Evolutionary conservation across 331 rosid species (phyloP), one percentile per base, ranked within the genome.

Genomic region (Phaseolus coccineus): DNA sequence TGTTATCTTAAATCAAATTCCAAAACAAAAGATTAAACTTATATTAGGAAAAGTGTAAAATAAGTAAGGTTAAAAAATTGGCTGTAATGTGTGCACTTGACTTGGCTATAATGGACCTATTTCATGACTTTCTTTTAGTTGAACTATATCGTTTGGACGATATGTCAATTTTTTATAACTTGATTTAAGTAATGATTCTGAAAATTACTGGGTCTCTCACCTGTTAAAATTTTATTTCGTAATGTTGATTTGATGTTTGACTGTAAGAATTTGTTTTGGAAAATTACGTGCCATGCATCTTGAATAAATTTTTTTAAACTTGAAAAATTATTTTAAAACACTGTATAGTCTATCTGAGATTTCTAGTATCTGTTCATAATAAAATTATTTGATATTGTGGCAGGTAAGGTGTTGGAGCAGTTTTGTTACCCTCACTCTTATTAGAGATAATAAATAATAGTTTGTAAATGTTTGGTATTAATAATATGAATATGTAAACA

Each of bases 31-130:
- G 4, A 22, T 53, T 53, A 19, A 53, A 19, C 27, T 58, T 7
- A 19, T 53, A 53, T 53, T 46, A 14, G 30, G 79, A 59, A 74
- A 51, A 51, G 9, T 51, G 73, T 63, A 12, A 61, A 30, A 42
- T 13, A 47, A 30, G 30, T 33, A 28, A 30, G n/a, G 48, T 52
- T 53, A 65, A 63, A 14, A 35, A 63, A 1, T 16, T 64, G 48
- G 46, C 10, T 30, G 1, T 12, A 4, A 59, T 5, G 15, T 0
- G 15, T 7, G 22, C 14, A 5, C 47, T 13, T 13, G 67, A 33
- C 9, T 11, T 30, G 67, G 42, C 46, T 10, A 9, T 14, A 8
- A 35, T 22, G 19, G 0, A 9, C 3, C 28, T 35, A 15, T 33
- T 47, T 33, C 69, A 63, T 35, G 27, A 35, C 14, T 35, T 12